Evolutionary conservation across 2,329 filamentous ascomycete species (phyloP).

Genomic region (Diaporthe citrichinensis): DNA sequence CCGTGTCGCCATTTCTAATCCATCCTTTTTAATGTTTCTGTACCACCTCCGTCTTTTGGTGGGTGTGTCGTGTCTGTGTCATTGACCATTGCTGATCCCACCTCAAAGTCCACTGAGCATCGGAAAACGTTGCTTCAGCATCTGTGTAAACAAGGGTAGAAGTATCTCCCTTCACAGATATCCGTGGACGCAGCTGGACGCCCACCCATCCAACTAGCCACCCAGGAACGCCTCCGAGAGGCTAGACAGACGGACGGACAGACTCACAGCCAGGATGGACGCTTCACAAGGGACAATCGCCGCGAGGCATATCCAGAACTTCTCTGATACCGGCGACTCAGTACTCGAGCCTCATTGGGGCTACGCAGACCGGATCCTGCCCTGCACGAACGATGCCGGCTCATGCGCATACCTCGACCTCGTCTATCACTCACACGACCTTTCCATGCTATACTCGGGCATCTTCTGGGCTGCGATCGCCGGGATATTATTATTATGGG

Average conservation of each 20-base stretch:
- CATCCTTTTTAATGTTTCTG: background rate
- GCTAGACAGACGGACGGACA: background rate
- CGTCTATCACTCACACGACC: constrained; percentile 64
- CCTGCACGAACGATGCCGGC: constrained; percentile 62
- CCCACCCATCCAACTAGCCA: background rate
- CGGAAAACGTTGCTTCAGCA: background rate
- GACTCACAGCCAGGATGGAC: constrained; percentile 35
- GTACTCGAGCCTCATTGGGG: constrained; percentile 59
- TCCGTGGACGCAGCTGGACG: background rate
- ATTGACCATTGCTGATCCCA: background rate
- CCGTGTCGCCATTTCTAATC: constrained; percentile 8
- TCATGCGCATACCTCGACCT: constrained; percentile 66
- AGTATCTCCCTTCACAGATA: background rate
- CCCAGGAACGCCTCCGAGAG: background rate
- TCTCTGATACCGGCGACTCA: constrained; percentile 51
- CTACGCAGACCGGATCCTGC: constrained; percentile 60
- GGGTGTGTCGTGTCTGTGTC: constrained; percentile 2
- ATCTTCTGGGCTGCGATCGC: constrained; percentile 64
- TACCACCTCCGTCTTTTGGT: background rate
- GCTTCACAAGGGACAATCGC: constrained; percentile 41
- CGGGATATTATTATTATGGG: constrained; percentile 61
- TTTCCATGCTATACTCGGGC: constrained; percentile 64
- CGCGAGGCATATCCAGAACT: constrained; percentile 58
- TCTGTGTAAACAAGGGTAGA: background rate
- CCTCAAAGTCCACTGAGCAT: background rate